These are phyloP conservation scores for Aspergillus cavernicola DNA, from an alignment of 495 filamentous ascomycete species.

Conservation along the genomic window DNA sequence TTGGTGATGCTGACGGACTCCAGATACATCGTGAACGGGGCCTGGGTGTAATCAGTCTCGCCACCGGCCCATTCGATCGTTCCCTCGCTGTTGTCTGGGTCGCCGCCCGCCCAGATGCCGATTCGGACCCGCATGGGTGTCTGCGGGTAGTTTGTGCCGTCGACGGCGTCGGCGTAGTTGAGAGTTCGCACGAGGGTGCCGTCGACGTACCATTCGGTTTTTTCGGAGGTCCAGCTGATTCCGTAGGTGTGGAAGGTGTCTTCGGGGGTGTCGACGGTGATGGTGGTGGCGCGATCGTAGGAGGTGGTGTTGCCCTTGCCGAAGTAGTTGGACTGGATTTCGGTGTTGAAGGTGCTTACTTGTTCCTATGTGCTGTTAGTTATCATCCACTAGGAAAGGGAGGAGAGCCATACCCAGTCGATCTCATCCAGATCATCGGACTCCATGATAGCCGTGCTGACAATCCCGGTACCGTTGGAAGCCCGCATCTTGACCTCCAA, in stretches of 20 bases:
- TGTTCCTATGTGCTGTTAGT: conserved; percentile 14
- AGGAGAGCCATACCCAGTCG: conserved; percentile 63
- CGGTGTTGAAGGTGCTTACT: conserved; percentile 28
- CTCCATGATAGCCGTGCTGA: conserved; percentile 76
- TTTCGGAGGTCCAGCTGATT: conserved; percentile 72
- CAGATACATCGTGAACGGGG: conserved; percentile 69
- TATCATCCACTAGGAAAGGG: not conserved
- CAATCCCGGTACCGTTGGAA: conserved; percentile 68
- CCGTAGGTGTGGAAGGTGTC: conserved; percentile 74
- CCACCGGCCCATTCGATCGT: conserved; percentile 72
- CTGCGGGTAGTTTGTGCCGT: conserved; percentile 77
- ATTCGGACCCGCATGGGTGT: conserved; percentile 80
- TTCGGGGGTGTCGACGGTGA: conserved; percentile 58
- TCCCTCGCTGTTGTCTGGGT: conserved; percentile 56
- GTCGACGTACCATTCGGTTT: conserved; percentile 76
- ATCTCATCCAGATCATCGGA: conserved; percentile 93
- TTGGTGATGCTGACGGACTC: conserved; percentile 36
- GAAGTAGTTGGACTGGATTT: conserved; percentile 91
- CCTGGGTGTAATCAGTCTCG: conserved; percentile 59
- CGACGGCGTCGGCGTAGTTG: conserved; percentile 52
- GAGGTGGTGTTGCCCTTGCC: conserved; percentile 77
- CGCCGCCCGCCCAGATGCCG: conserved; percentile 80
- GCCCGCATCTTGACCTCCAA: conserved; percentile 69
- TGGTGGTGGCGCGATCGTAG: conserved; percentile 69
- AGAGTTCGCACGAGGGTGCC: conserved; percentile 70